A percentile compares a stretch with the other conserved stretches of the same genome.
phyloP scores from a whole-genome alignment of 495 filamentous ascomycete genomes.

The Pseudomonodictys pantanalensis region DNA sequence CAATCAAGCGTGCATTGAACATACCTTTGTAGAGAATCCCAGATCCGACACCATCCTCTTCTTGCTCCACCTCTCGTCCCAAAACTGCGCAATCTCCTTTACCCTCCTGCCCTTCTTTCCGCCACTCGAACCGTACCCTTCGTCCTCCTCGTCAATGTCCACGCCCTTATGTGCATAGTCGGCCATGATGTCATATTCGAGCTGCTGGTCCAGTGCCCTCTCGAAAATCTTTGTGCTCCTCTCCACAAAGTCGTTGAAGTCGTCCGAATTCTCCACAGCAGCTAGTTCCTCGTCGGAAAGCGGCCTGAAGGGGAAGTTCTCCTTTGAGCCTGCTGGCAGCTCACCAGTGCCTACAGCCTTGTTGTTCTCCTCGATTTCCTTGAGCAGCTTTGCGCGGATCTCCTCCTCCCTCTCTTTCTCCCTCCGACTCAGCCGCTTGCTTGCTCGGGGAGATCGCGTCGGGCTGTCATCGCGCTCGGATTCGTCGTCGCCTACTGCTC shows the following conservation, averaged over 20 bases:
- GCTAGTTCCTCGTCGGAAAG: slow-evolving; percentile 83
- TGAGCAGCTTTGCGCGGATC: slow-evolving; percentile 75
- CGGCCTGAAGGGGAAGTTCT: slow-evolving; percentile 69
- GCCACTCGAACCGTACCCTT: slow-evolving; percentile 53
- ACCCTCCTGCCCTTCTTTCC: slow-evolving; percentile 77
- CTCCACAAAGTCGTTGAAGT: slow-evolving; percentile 94
- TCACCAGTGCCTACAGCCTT: slow-evolving; percentile 37
- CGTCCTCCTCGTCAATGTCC: slow-evolving; percentile 79
- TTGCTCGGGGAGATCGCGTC: slow-evolving; percentile 49
- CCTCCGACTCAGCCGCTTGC: slow-evolving; percentile 70
- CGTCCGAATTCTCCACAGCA: slow-evolving; percentile 85
- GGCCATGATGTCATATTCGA: slow-evolving; percentile 85
- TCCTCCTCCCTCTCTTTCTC: slow-evolving; percentile 82
- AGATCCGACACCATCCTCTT: slow-evolving; percentile 94
- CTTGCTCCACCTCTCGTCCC: slow-evolving; percentile 92
- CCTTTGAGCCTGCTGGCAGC: slow-evolving; percentile 47
- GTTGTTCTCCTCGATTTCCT: slow-evolving; percentile 90
- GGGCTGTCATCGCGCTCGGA: slow-evolving; percentile 62
- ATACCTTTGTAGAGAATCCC: slow-evolving; percentile 85
- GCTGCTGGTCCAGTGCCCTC: slow-evolving; percentile 75
- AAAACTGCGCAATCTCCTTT: slow-evolving; percentile 87
- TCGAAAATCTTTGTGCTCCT: slow-evolving; percentile 96
- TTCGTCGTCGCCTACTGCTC: slow-evolving; percentile 46
- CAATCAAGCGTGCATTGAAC: background rate
- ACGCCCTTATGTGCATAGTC: slow-evolving; percentile 81